phyloP scores from a whole-genome alignment of 345 rosid species.

The Excoecaria agallocha region DNA sequence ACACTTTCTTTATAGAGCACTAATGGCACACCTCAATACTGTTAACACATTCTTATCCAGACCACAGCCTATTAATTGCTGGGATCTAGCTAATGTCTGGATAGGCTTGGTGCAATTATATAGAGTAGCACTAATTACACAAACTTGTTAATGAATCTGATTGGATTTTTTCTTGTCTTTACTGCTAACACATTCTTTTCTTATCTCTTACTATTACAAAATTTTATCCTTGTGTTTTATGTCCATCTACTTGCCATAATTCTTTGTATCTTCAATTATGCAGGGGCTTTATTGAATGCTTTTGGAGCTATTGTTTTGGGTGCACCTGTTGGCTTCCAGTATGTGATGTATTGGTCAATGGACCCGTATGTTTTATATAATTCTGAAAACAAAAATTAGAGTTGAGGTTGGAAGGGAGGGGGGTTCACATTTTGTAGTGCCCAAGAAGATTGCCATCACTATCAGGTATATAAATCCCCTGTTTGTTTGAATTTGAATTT shows the following conservation, averaged over 20 bases:
- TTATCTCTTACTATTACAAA: background rate
- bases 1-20: too few relatives aligned
- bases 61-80: background rate
- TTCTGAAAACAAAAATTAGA: slow-evolving; percentile 21
- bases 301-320: slow-evolving; percentile 82
- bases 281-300: slow-evolving; percentile 73
- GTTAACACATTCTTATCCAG: too few relatives aligned
- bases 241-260: background rate
- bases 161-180: background rate
- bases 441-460: slow-evolving; percentile 5
- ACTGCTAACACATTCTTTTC: background rate
- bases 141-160: background rate
- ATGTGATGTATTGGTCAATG: slow-evolving; percentile 31
- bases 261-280: slow-evolving; percentile 2
- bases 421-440: slow-evolving; percentile 1
- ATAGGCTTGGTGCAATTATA: background rate
- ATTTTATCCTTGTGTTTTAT: background rate
- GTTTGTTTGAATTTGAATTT: background rate
- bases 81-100: background rate
- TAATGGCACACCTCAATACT: too few relatives aligned
- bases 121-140: background rate
- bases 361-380: slow-evolving; percentile 4
- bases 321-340: slow-evolving; percentile 76
- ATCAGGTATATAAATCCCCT: slow-evolving; percentile 9
- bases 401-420: slow-evolving; percentile 23